Conservation (phyloP, 2,329 filamentous ascomycete species). For the Nemania sp. region DNA sequence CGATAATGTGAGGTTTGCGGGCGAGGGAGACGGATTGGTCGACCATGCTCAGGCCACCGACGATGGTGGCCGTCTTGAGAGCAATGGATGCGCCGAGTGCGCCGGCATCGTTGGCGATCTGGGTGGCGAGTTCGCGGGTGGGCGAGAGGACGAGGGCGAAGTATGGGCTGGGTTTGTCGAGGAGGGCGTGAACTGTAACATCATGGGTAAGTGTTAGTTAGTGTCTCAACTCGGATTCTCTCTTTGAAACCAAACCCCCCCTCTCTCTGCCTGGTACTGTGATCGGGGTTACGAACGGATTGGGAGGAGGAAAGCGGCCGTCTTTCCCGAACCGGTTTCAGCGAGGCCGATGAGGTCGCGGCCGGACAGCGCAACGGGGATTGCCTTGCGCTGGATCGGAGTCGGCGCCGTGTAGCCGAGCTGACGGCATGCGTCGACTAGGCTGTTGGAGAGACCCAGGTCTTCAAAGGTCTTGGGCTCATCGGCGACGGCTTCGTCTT, state of each 20-base stretch:
- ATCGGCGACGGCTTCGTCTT: constrained; percentile 1
- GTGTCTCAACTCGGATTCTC: too few relatives aligned
- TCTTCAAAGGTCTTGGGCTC: constrained; percentile 6
- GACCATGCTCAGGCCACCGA: constrained; percentile 79
- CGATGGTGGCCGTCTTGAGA: constrained; percentile 86
- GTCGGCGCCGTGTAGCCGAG: constrained; percentile 89
- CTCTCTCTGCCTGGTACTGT: not conserved
- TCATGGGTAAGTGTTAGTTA: not conserved
- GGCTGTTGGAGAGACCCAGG: constrained; percentile 64
- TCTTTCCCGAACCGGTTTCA: constrained; percentile 93
- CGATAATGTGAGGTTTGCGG: constrained; percentile 92
- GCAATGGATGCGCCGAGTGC: constrained; percentile 87
- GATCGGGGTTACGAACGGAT: constrained; percentile 60
- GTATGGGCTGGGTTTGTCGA: constrained; percentile 86
- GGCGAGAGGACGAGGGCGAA: constrained; percentile 93
- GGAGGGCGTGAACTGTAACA: constrained; percentile 48
- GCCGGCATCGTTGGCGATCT: constrained; percentile 90
- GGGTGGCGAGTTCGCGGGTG: constrained; percentile 91
- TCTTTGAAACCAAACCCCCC: too few relatives aligned
- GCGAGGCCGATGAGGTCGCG: constrained; percentile 93
- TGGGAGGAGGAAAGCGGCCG: constrained; percentile 91
- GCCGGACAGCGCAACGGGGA: constrained; percentile 81
- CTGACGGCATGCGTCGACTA: constrained; percentile 87
- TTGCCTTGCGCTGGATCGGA: constrained; percentile 87
- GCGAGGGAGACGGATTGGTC: constrained; percentile 89